phyloP scores from a whole-genome alignment of 345 rosid species.

The Populus euphratica region DNA sequence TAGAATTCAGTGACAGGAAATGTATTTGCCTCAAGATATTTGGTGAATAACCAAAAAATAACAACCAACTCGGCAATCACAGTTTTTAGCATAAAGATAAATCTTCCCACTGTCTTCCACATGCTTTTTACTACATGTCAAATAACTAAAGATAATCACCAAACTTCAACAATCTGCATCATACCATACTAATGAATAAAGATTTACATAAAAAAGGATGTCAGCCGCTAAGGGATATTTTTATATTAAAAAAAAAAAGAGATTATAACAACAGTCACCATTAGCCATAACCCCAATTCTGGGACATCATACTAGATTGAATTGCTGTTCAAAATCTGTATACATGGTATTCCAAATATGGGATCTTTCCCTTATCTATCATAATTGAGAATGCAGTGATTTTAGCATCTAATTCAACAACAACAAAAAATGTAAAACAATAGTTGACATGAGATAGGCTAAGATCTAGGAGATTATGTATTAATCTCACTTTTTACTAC shows the following conservation, averaged over 20 bases:
- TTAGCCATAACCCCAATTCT: not conserved
- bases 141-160: not conserved
- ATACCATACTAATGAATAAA: not conserved
- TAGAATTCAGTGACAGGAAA: not conserved
- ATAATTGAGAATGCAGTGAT: not conserved
- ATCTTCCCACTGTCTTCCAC: not conserved
- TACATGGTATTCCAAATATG: not conserved
- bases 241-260: too few species aligned
- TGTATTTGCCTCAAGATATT: not conserved
- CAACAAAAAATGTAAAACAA: not conserved
- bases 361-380: not conserved
- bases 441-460: not conserved
- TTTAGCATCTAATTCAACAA: not conserved
- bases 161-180: not conserved
- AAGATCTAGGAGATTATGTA: not conserved
- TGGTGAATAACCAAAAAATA: not conserved
- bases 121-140: not conserved
- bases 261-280: not conserved
- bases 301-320: not conserved
- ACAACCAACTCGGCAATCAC: not conserved
- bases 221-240: not conserved
- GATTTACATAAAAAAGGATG: not conserved
- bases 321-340: not conserved
- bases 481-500: not conserved
- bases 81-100: not conserved